Conservation (phyloP, 768 basidiomycete genomes). For the Xerocomus potaroensis region DNA sequence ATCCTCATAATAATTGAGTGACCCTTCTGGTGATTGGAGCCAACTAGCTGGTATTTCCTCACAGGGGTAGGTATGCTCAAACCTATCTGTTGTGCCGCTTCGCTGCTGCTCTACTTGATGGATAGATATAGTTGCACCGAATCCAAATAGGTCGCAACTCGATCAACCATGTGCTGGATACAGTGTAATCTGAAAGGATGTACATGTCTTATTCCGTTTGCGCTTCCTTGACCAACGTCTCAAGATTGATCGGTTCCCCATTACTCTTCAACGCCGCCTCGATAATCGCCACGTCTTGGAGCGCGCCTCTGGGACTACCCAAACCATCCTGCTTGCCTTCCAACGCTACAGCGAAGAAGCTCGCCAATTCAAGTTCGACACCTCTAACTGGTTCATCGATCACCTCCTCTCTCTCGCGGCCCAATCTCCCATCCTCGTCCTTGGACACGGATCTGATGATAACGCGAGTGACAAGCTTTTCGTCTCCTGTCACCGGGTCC, state of each 20-base stretch:
- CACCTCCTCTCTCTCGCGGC: constrained; percentile 38
- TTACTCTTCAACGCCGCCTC: constrained; percentile 69
- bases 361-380: constrained; percentile 51
- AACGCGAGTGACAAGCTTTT: constrained; percentile 33
- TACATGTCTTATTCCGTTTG: too few species aligned
- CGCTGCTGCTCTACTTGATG: too few species aligned
- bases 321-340: constrained; percentile 47
- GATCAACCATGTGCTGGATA: too few species aligned
- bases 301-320: constrained; percentile 58
- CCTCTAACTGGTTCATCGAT: constrained; percentile 49
- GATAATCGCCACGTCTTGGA: constrained; percentile 76
- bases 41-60: too few species aligned
- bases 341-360: constrained; percentile 54
- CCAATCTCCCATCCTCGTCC: constrained; percentile 15
- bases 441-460: constrained; percentile 33
- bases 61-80: too few species aligned
- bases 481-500: constrained; percentile 22
- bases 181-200: too few species aligned
- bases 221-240: constrained; percentile 32
- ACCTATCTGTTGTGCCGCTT: too few species aligned
- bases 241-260: constrained; percentile 57
- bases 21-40: too few species aligned
- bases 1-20: too few species aligned
- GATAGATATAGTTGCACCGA: too few species aligned
- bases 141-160: too few species aligned